Conservation (phyloP, 768 basidiomycete species). For the Boletellus sp. region DNA sequence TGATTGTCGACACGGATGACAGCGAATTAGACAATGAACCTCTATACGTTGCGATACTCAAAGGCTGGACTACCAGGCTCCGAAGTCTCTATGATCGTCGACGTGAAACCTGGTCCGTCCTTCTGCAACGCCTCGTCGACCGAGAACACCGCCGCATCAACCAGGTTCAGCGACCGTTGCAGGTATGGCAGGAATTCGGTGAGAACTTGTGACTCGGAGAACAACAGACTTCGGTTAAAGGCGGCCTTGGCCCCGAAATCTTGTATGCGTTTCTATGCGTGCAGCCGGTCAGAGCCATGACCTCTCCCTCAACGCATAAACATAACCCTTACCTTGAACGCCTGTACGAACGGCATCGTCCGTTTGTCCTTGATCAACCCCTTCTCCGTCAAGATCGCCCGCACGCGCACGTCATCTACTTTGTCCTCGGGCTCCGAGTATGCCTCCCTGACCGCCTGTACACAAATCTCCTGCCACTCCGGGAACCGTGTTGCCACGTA, state of each 20-base stretch:
- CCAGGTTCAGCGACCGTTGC: slow-evolving; percentile 67
- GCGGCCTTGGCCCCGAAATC: slow-evolving; percentile 73
- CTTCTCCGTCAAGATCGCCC: slow-evolving; percentile 57
- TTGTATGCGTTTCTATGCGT: slow-evolving; percentile 68
- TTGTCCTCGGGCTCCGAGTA: slow-evolving; percentile 54
- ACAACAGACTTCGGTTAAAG: slow-evolving; percentile 78
- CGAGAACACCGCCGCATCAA: slow-evolving; percentile 65
- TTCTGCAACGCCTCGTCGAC: slow-evolving; percentile 64
- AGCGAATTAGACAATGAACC: not conserved
- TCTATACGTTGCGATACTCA: slow-evolving; percentile 76
- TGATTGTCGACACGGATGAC: too few relatives aligned
- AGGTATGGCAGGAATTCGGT: slow-evolving; percentile 73
- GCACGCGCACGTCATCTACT: slow-evolving; percentile 82
- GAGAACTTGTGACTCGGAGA: slow-evolving; percentile 77
- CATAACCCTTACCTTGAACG: slow-evolving; percentile 68
- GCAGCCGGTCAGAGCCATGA: slow-evolving; percentile 1
- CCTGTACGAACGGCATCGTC: slow-evolving; percentile 90
- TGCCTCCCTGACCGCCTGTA: slow-evolving; percentile 67
- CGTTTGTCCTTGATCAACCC: slow-evolving; percentile 95
- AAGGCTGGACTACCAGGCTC: slow-evolving; percentile 87
- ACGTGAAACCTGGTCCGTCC: slow-evolving; percentile 55
- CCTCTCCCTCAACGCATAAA: not conserved
- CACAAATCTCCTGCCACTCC: slow-evolving; percentile 86
- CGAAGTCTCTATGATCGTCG: slow-evolving; percentile 72
- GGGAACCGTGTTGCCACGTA: slow-evolving; percentile 91